phyloP scores from a whole-genome alignment of 306 rosid species.

The Mimosa pudica region DNA sequence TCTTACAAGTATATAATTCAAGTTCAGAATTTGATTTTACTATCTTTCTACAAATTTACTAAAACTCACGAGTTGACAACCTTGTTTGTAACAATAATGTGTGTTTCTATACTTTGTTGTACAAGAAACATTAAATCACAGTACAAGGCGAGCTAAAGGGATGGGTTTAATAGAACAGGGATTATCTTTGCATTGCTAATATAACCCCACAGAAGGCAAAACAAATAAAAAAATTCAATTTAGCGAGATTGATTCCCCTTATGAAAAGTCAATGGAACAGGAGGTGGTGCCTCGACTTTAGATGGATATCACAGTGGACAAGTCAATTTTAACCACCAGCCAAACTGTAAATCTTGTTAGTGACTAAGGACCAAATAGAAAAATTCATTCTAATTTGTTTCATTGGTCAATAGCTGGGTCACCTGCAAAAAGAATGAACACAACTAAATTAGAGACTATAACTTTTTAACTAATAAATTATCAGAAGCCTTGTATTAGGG shows the following conservation, averaged over 20 bases:
- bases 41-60: too few relatives aligned
- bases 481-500: not conserved
- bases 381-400: conserved; percentile 13
- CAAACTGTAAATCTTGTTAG: not conserved
- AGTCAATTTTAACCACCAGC: not conserved
- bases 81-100: not conserved
- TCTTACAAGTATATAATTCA: too few relatives aligned
- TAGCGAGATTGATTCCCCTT: conserved; percentile 10
- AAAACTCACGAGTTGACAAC: too few relatives aligned
- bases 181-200: not conserved
- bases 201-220: not conserved
- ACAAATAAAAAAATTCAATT: conserved; percentile 11
- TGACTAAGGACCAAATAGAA: conserved; percentile 7
- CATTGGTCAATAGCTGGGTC: conserved; percentile 23
- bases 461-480: not conserved
- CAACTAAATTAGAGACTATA: not conserved
- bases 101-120: not conserved
- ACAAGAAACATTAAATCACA: not conserved
- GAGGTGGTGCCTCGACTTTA: not conserved
- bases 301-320: conserved; percentile 10
- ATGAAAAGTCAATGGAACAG: not conserved
- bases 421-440: conserved; percentile 34
- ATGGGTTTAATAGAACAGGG: not conserved
- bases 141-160: not conserved
- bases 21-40: too few relatives aligned